phyloP scores from a whole-genome alignment of 1,284 basidiomycete genomes.

The Salmacisia buchloeana region DNA sequence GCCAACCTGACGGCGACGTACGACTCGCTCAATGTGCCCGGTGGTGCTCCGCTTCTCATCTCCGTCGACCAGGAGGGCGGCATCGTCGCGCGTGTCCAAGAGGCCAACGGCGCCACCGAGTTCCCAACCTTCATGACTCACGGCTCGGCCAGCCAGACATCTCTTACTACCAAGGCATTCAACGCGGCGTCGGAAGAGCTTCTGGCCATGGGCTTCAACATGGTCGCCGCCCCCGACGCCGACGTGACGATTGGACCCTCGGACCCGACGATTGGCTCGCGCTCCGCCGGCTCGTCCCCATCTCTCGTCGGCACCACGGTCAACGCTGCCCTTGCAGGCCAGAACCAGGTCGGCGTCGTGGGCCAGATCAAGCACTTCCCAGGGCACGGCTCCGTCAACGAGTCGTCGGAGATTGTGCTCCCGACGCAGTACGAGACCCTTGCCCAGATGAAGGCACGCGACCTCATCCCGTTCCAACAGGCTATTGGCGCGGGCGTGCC shows the following conservation, averaged over 20 bases:
- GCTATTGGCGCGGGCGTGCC: not conserved
- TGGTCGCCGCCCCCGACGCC: not conserved
- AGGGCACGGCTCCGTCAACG: not conserved
- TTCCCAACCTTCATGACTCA: not conserved
- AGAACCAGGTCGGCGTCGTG: not conserved
- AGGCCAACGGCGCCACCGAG: not conserved
- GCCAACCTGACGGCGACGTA: not conserved
- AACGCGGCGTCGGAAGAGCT: not conserved
- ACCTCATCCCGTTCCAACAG: not conserved
- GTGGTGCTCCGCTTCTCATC: not conserved
- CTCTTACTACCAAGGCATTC: not conserved
- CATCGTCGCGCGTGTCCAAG: not conserved
- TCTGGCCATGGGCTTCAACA: not conserved
- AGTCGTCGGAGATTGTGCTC: not conserved
- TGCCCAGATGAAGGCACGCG: not conserved
- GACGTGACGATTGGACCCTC: not conserved
- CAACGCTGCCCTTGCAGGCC: not conserved
- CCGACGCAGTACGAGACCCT: not conserved
- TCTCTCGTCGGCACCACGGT: not conserved
- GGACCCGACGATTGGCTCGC: not conserved
- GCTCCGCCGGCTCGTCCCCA: not conserved
- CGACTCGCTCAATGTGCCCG: not conserved
- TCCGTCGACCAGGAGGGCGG: not conserved
- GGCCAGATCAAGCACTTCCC: conserved; percentile 2
- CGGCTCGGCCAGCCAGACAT: not conserved